Conservation (phyloP, 176 grass and related monocot species). For the Raddia distichophylla region DNA sequence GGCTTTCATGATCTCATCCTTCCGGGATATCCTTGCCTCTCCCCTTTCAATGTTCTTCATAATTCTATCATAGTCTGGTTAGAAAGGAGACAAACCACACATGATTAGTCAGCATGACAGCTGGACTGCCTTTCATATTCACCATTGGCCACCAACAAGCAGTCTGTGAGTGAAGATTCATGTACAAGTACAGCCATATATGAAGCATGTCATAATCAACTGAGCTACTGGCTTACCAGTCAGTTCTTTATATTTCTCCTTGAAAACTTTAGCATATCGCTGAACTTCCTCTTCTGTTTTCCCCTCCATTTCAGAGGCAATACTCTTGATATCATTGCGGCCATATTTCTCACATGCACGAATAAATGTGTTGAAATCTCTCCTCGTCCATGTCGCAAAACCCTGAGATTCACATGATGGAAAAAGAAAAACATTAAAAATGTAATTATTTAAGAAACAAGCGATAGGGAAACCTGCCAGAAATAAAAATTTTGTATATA, state of each 20-base stretch:
- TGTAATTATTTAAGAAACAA: neutral
- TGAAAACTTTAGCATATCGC: conserved; percentile 85
- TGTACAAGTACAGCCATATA: neutral
- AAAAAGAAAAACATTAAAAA: conserved; percentile 15
- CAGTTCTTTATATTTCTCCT: conserved; percentile 89
- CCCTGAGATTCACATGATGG: conserved; percentile 54
- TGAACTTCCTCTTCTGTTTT: conserved; percentile 98
- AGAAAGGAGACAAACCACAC: conserved; percentile 8
- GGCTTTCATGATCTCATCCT: conserved; percentile 96
- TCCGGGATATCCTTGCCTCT: conserved; percentile 89
- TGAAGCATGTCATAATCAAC: neutral
- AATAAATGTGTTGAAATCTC: conserved; percentile 94
- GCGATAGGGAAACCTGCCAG: neutral
- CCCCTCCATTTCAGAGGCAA: conserved; percentile 91
- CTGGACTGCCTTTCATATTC: neutral
- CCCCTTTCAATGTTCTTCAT: conserved; percentile 99
- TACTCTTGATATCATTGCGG: conserved; percentile 89
- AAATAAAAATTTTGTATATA: neutral
- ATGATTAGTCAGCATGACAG: neutral
- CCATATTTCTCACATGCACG: conserved; percentile 98
- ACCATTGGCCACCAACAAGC: neutral
- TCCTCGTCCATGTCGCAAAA: conserved; percentile 91
- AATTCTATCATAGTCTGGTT: conserved; percentile 93
- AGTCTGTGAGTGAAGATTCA: conserved; percentile 19
- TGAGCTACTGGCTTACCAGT: conserved; percentile 57